Evolutionary conservation across 345 rosid species (phyloP).

Genomic region (Populus tremula): DNA sequence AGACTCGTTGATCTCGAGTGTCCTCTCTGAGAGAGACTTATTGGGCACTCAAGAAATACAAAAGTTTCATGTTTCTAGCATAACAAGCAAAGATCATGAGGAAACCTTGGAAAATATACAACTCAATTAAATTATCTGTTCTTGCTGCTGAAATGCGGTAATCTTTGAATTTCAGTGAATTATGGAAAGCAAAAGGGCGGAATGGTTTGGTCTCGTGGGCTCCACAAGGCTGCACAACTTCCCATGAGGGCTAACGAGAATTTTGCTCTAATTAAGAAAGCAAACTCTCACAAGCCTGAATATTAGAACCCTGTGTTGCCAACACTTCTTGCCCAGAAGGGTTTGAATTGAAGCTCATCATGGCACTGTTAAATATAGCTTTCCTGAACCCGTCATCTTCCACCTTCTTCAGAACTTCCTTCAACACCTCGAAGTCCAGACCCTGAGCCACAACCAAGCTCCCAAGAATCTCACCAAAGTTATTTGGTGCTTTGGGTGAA

Average conservation of each 20-base stretch:
- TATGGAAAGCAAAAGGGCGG: background rate
- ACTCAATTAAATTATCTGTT: constrained; percentile 13
- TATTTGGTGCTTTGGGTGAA: constrained; percentile 67
- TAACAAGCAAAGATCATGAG: constrained; percentile 8
- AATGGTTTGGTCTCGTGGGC: background rate
- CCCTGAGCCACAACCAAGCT: constrained; percentile 43
- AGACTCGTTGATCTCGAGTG: background rate
- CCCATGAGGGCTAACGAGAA: background rate
- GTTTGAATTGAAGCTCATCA: constrained; percentile 22
- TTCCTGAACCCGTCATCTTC: constrained; percentile 54
- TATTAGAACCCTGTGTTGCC: constrained; percentile 26
- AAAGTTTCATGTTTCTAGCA: constrained; percentile 4
- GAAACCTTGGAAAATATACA: constrained; percentile 5
- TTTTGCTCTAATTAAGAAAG: constrained; percentile 9
- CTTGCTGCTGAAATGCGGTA: background rate
- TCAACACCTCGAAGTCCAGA: constrained; percentile 45
- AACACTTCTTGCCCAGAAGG: constrained; percentile 31
- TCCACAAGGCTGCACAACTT: background rate
- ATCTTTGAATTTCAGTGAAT: background rate
- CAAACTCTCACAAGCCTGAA: constrained; percentile 38
- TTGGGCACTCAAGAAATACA: constrained; percentile 1
- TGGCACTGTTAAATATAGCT: constrained; percentile 25
- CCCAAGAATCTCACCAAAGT: constrained; percentile 69
- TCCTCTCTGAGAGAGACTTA: background rate
- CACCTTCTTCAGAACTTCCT: constrained; percentile 54